phyloP scores from a whole-genome alignment of 805 yeast genomes.

The Metschnikowia baotianmanensis region DNA sequence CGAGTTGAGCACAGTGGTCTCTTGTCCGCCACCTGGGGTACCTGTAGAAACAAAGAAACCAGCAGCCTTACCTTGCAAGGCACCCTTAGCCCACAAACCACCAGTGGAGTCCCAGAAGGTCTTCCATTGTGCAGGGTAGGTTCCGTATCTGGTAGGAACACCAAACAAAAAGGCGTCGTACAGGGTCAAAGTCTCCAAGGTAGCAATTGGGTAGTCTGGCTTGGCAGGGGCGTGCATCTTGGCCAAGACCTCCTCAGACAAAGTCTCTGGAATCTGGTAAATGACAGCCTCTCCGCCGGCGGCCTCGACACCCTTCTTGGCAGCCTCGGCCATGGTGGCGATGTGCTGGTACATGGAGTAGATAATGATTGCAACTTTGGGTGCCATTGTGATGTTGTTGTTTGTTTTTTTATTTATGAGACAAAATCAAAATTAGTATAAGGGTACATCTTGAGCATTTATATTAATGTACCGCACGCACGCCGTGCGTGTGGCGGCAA shows the following conservation, averaged over 20 bases:
- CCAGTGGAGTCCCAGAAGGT: conserved; percentile 22
- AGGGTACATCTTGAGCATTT: background rate
- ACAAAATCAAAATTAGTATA: no score
- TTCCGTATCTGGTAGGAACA: conserved; percentile 21
- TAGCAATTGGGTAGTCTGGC: conserved; percentile 21
- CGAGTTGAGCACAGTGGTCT: conserved; percentile 21
- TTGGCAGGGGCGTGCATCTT: conserved; percentile 21
- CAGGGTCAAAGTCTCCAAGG: conserved; percentile 19
- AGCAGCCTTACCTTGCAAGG: conserved; percentile 21
- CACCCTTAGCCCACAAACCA: conserved; percentile 21
- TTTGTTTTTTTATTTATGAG: background rate
- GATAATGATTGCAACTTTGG: conserved; percentile 68
- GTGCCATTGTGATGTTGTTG: conserved; percentile 18
- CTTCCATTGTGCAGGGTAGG: conserved; percentile 23
- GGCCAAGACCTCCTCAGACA: conserved; percentile 20
- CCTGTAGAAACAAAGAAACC: conserved; percentile 19
- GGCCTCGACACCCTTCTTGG: conserved; percentile 64
- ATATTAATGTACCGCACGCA: background rate
- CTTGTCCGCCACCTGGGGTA: conserved; percentile 21
- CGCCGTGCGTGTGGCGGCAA: background rate
- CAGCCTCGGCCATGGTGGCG: conserved; percentile 64
- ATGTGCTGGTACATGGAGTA: conserved; percentile 84
- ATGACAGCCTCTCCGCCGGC: conserved; percentile 51
- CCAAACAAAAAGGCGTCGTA: conserved; percentile 23
- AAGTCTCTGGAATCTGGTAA: conserved; percentile 22